These are phyloP conservation scores for Stagonosporopsis rhizophila DNA, from an alignment of 2,329 filamentous ascomycete genomes.

Conservation along the genomic window DNA sequence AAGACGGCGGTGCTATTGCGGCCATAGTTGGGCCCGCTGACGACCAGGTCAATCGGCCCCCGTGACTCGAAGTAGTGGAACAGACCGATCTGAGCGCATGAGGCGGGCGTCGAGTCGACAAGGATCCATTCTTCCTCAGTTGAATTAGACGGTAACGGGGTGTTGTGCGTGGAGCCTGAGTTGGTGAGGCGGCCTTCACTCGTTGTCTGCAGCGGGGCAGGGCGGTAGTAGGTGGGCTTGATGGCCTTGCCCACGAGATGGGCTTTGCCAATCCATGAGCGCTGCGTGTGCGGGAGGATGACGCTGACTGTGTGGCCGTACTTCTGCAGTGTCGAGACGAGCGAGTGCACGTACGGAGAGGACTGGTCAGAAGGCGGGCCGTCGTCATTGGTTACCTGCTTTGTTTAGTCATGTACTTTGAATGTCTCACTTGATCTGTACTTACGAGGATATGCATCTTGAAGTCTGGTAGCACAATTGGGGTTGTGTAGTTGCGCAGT, in stretches of 20 bases:
- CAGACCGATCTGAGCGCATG: constrained; percentile 58
- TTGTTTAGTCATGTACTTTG: constrained; percentile 3
- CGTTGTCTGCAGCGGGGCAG: constrained; percentile 60
- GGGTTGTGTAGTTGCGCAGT: constrained; percentile 7
- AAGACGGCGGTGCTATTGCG: constrained; percentile 60
- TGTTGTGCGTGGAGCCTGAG: constrained; percentile 45
- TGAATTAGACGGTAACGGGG: constrained; percentile 41
- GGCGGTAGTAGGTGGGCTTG: constrained; percentile 83
- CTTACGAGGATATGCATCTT: constrained; percentile 51
- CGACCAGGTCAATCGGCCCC: constrained; percentile 56
- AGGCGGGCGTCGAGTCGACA: constrained; percentile 59
- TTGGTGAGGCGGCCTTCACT: constrained; percentile 46
- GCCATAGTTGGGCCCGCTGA: constrained; percentile 60
- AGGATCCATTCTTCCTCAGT: constrained; percentile 57
- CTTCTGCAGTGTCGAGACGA: constrained; percentile 56
- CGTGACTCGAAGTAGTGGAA: constrained; percentile 55
- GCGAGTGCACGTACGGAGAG: constrained; percentile 58
- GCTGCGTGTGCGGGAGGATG: constrained; percentile 86
- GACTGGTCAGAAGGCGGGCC: constrained; percentile 59
- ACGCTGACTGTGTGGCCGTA: constrained; percentile 90
- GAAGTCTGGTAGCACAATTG: constrained; percentile 7
- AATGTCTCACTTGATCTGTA: background rate
- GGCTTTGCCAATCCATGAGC: constrained; percentile 98
- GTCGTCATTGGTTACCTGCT: constrained; percentile 59
- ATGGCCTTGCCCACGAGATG: constrained; percentile 92